phyloP scores from a whole-genome alignment of 2,329 filamentous ascomycete species.

The Epicoccum nigrum region DNA sequence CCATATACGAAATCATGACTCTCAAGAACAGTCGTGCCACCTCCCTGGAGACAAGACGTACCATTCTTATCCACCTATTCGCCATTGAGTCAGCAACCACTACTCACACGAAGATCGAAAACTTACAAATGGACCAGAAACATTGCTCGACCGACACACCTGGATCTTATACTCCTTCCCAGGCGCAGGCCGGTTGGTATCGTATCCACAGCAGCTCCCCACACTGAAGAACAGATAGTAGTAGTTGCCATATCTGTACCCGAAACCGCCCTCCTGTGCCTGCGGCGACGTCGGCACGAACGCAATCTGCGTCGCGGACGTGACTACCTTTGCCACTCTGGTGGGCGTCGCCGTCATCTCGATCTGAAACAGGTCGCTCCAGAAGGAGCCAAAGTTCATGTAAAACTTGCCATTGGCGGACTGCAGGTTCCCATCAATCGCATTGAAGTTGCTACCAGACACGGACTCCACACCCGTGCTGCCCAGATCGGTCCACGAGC shows the following conservation, averaged over 20 bases:
- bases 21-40: constrained; percentile 64
- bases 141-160: constrained; percentile 61
- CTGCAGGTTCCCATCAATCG: constrained; percentile 58
- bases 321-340: constrained; percentile 35
- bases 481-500: constrained; percentile 65
- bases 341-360: constrained; percentile 49
- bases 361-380: constrained; percentile 67
- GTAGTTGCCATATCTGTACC: constrained; percentile 60
- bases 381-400: constrained; percentile 71
- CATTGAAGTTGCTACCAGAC: constrained; percentile 47
- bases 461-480: constrained; percentile 54
- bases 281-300: constrained; percentile 58
- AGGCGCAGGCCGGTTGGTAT: constrained; percentile 55
- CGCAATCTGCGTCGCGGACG: constrained; percentile 53
- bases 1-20: constrained; percentile 65
- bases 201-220: constrained; percentile 66
- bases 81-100: neutral
- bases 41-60: constrained; percentile 56
- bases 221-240: constrained; percentile 70
- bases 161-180: constrained; percentile 69
- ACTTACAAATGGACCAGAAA: constrained; percentile 57
- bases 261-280: constrained; percentile 61
- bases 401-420: constrained; percentile 50
- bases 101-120: too few species aligned
- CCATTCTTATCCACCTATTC: constrained; percentile 57